A percentile compares a stretch with the other conserved stretches of the same genome.
phyloP scores from a whole-genome alignment of 768 basidiomycete genomes.

The Leccinum barrowsii region DNA sequence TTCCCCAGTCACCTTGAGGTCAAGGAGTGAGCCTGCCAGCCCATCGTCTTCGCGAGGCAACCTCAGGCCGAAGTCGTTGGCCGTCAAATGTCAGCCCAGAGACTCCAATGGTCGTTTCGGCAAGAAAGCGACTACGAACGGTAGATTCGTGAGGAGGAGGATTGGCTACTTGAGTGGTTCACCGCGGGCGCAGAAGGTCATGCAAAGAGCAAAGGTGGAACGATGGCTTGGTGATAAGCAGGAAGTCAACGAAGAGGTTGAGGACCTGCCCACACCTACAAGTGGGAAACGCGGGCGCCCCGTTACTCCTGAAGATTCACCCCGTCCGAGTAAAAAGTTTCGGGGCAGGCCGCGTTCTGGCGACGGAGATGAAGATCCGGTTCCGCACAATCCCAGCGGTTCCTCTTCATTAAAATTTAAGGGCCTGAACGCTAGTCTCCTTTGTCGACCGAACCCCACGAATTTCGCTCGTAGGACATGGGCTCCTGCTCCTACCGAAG shows the following conservation, averaged over 20 bases:
- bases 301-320: constrained; percentile 21
- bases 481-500: constrained; percentile 41
- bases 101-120: constrained; percentile 66
- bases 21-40: constrained; percentile 20
- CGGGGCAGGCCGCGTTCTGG: constrained; percentile 19
- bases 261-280: constrained; percentile 10
- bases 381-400: constrained; percentile 24
- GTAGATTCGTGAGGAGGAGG: constrained; percentile 39
- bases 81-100: constrained; percentile 53
- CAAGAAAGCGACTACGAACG: constrained; percentile 51
- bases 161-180: constrained; percentile 20
- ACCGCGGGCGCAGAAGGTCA: constrained; percentile 39
- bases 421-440: constrained; percentile 42
- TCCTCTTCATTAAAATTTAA: constrained; percentile 29
- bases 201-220: constrained; percentile 41
- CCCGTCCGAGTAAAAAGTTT: constrained; percentile 26
- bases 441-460: constrained; percentile 58
- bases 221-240: constrained; percentile 34
- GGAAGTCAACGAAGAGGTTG: constrained; percentile 11
- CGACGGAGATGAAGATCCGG: constrained; percentile 27
- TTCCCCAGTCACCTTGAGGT: constrained; percentile 21
- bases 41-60: constrained; percentile 24
- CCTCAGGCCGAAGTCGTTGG: constrained; percentile 41
- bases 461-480: constrained; percentile 58
- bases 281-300: constrained; percentile 24